These are phyloP conservation scores for Tanozyma kutaoensis DNA, from an alignment of 805 yeast species.

Conservation along the genomic window DNA sequence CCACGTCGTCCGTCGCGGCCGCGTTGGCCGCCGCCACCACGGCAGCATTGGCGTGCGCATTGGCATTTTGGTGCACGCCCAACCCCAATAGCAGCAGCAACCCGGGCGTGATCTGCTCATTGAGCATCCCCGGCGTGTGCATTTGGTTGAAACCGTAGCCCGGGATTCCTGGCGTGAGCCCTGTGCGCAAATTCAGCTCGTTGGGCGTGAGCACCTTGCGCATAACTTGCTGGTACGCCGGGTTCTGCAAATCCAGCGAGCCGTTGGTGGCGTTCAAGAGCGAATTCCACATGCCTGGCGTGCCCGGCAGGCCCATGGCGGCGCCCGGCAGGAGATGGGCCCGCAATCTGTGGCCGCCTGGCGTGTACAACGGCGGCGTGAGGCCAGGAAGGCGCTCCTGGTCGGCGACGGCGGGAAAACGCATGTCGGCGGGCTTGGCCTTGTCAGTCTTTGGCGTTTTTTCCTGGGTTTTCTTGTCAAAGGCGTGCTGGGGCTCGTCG, in stretches of 20 bases:
- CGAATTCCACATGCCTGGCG: slow-evolving; percentile 42
- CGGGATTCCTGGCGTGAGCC: slow-evolving; percentile 48
- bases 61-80: slow-evolving; percentile 11
- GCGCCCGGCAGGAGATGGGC: slow-evolving; percentile 35
- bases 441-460: slow-evolving; percentile 10
- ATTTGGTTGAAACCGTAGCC: slow-evolving; percentile 17
- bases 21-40: too few species aligned
- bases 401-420: slow-evolving; percentile 13
- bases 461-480: neutral
- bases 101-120: slow-evolving; percentile 37
- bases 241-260: neutral
- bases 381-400: slow-evolving; percentile 15
- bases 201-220: slow-evolving; percentile 56
- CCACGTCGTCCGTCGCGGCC: too few species aligned
- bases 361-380: slow-evolving; percentile 41
- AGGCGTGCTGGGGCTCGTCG: slow-evolving; percentile 18
- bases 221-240: slow-evolving; percentile 1
- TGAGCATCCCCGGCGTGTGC: slow-evolving; percentile 25
- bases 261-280: slow-evolving; percentile 28
- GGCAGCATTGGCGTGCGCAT: too few species aligned
- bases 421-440: slow-evolving; percentile 20
- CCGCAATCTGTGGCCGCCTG: slow-evolving; percentile 48
- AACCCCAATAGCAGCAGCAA: slow-evolving; percentile 18
- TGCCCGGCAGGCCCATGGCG: slow-evolving; percentile 29
- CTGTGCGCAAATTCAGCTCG: slow-evolving; percentile 60